Percentiles rank a stretch among this genome's conserved stretches.
Evolutionary conservation across 257 asterid species (phyloP).

Genomic region (Linaria vulgaris): DNA sequence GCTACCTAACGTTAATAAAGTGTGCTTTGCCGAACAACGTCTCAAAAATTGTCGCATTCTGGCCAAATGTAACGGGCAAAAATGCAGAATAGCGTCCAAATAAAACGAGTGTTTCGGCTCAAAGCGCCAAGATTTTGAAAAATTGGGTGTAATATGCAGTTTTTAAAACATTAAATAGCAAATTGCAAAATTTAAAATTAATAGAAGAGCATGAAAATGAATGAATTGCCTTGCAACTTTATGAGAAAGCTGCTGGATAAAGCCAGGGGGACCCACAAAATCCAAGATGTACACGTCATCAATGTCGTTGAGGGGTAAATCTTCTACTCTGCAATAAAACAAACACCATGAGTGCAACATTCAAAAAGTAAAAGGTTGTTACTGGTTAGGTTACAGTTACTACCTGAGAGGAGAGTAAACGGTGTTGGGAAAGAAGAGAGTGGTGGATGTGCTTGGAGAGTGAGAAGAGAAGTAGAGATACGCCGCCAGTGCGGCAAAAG

Average conservation of each 20-base stretch:
- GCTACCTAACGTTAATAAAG: no score
- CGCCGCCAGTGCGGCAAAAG: conserved; percentile 93
- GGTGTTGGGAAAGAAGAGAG: conserved; percentile 73
- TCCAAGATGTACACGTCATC: conserved; percentile 75
- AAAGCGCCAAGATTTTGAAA: no score
- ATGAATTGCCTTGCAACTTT: conserved; percentile 67
- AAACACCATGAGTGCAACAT: conserved; percentile 16
- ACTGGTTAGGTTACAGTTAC: background rate
- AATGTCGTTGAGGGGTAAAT: conserved; percentile 65
- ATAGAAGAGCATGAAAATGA: conserved; percentile 8
- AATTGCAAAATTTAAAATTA: background rate
- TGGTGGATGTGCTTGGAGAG: conserved; percentile 30
- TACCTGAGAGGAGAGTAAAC: conserved; percentile 81
- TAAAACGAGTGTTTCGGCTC: no score
- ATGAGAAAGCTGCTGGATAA: conserved; percentile 58
- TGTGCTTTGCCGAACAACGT: no score
- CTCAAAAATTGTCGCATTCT: no score
- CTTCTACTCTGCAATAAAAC: conserved; percentile 54
- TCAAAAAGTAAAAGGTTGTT: background rate
- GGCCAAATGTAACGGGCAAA: no score
- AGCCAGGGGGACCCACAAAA: conserved; percentile 88
- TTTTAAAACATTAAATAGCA: no score
- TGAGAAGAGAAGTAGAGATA: conserved; percentile 68
- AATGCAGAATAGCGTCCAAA: no score
- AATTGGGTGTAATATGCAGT: no score